Conservation (phyloP, 441 rosid genomes). For the Gossypium schwendimanii region DNA sequence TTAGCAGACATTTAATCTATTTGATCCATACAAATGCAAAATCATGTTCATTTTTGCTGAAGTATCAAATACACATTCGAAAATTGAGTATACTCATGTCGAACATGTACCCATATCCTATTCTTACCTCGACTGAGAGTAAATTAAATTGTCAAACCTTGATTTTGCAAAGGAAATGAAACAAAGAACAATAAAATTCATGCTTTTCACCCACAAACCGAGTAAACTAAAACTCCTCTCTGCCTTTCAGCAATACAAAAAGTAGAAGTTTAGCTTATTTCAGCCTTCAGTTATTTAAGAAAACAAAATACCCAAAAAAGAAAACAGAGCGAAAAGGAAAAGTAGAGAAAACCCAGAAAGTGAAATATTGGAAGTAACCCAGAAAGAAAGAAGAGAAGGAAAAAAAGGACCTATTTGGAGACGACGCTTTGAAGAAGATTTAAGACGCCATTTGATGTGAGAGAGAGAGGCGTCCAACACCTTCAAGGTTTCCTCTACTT, state of each 20-base stretch:
- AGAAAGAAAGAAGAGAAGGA: not conserved
- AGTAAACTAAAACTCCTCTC: not conserved
- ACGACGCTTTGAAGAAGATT: slow-evolving; percentile 53
- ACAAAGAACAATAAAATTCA: not conserved
- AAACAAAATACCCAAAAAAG: not conserved
- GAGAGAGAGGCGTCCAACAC: slow-evolving; percentile 48
- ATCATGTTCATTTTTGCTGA: not conserved
- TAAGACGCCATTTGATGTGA: slow-evolving; percentile 72
- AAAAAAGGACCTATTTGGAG: slow-evolving; percentile 51
- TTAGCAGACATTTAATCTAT: not conserved
- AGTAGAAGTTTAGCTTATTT: not conserved
- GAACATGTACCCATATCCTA: not conserved
- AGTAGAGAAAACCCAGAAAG: slow-evolving; percentile 7
- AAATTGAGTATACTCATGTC: too few relatives aligned
- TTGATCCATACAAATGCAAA: not conserved
- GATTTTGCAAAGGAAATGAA: not conserved
- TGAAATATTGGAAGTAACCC: not conserved
- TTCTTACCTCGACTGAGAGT: not conserved
- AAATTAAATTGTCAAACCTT: not conserved
- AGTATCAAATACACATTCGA: too few relatives aligned
- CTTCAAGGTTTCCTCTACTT: slow-evolving; percentile 41
- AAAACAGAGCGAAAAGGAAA: not conserved
- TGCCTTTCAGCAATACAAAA: not conserved
- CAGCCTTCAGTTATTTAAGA: not conserved
- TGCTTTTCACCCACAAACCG: not conserved